Base-by-base conservation (phyloP, 257 asterid genomes). In the Rubia yunnanensis region DNA sequence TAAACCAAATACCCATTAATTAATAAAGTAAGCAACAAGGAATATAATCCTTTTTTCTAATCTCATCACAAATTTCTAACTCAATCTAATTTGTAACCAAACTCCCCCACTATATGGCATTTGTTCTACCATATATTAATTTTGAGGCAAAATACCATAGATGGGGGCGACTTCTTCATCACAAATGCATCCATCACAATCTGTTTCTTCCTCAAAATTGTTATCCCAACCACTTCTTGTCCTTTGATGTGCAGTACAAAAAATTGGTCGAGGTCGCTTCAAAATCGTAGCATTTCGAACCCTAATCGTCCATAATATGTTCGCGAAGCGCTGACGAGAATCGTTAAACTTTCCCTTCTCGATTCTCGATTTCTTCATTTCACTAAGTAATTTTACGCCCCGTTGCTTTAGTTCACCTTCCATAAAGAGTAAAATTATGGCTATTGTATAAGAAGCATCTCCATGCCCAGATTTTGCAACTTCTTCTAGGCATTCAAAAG, bases 371-470 rank as follows among this genome's bases (percentile, higher is more conserved):
- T 63, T 73, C 27, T 41, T 63, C 63, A 78, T 27, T 0, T 23
- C 9, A 0, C 55, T 30, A 0, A 81, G 62, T 24, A 70, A 0
- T 10, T 39, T 56, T 1, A 73, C 53, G 0, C 81, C 85, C 1
- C 22, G 2, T 17, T 48, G 54, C 49, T 48, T 74, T 10, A 1
- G 2, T 7, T 61, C 64, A 0, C 63, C 70, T 6, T 76, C 77
- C 4, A 39, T 7, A 3, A 72, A 55, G 2, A 81, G 48, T 0
- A 49, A 10, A 5, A 73, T 18, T 11, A 78, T 68, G 24, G 76
- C 72, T 0, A 64, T 10, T 3, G 66, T 57, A 4, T 81, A 81
- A 1, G 27, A 0, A 3, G 86, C 81, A 17, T 67, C 79, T 0
- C 1, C 0, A n/a, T 81, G 81, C 3, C 79, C 79, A 0, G 26